These are phyloP conservation scores for Panaeolus cyanescens DNA, from an alignment of 768 basidiomycete species.

Conservation along the genomic window DNA sequence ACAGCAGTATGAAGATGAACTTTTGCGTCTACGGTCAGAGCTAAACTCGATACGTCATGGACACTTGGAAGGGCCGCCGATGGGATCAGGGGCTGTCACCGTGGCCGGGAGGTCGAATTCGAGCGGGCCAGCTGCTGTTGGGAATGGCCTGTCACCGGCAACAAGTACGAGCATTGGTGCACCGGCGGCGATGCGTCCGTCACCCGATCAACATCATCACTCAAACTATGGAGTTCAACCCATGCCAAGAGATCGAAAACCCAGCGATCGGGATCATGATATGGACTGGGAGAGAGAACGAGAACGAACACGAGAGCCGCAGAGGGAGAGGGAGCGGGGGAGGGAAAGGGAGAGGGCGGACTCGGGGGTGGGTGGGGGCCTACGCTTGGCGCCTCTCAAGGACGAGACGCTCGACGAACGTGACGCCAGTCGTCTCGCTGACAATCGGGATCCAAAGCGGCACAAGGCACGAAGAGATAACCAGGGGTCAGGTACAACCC, in stretches of 20 bases:
- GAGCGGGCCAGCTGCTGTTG: neutral
- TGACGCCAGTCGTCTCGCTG: conserved; percentile 40
- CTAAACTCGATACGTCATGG: conserved; percentile 26
- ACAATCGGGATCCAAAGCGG: conserved; percentile 54
- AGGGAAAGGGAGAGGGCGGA: neutral
- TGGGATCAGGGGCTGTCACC: conserved; percentile 4
- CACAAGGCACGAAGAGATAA: conserved; percentile 45
- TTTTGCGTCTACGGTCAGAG: conserved; percentile 62
- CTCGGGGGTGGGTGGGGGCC: conserved; percentile 15
- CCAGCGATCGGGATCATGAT: neutral
- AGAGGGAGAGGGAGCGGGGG: neutral
- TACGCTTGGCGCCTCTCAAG: conserved; percentile 16
- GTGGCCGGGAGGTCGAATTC: neutral
- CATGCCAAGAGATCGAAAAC: neutral
- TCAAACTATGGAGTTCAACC: neutral
- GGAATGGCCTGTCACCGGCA: neutral
- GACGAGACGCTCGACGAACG: conserved; percentile 11
- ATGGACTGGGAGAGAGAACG: neutral
- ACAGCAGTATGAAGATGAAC: conserved; percentile 76
- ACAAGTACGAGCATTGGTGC: neutral
- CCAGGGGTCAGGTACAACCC: conserved; percentile 7
- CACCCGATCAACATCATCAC: conserved; percentile 1
- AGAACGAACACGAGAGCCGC: too few species aligned
- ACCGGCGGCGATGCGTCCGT: neutral
- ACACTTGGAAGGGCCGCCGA: neutral